Conservation (phyloP, 1,284 basidiomycete genomes). For the Melampsora larici-populina region DNA sequence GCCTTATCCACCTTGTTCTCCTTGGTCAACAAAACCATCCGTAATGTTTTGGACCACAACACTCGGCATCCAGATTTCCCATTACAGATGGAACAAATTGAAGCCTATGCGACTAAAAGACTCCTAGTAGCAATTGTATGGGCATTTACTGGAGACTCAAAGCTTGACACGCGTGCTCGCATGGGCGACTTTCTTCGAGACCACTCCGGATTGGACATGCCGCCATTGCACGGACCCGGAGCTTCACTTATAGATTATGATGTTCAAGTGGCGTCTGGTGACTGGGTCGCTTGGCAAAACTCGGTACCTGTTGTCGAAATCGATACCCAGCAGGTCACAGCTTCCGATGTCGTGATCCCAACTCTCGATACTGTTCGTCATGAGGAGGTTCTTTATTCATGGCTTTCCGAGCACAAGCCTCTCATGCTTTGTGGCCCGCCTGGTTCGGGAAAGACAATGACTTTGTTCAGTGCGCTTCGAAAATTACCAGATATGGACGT, state of each 20-base stretch:
- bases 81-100: constrained; percentile 73
- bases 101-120: constrained; percentile 86
- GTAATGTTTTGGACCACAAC: constrained; percentile 93
- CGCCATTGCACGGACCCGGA: constrained; percentile 63
- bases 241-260: constrained; percentile 91
- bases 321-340: constrained; percentile 90
- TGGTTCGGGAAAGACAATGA: constrained; percentile 99
- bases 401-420: constrained; percentile 98
- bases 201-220: constrained; percentile 85
- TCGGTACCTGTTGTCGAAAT: constrained; percentile 93
- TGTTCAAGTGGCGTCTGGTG: constrained; percentile 77
- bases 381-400: constrained; percentile 96
- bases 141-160: constrained; percentile 96
- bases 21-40: constrained; percentile 89
- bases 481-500: constrained; percentile 99
- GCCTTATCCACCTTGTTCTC: constrained; percentile 95
- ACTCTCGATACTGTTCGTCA: constrained; percentile 98
- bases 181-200: constrained; percentile 84
- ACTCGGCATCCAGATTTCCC: constrained; percentile 92
- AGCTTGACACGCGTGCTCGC: constrained; percentile 79
- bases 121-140: constrained; percentile 89
- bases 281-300: constrained; percentile 89
- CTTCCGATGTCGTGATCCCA: constrained; percentile 93
- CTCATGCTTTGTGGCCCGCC: constrained; percentile 98
- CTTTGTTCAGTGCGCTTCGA: constrained; percentile 94